Evolutionary conservation across 2,329 filamentous ascomycete genomes (phyloP).

Genomic region (Aotearoamyces nothofagi): DNA sequence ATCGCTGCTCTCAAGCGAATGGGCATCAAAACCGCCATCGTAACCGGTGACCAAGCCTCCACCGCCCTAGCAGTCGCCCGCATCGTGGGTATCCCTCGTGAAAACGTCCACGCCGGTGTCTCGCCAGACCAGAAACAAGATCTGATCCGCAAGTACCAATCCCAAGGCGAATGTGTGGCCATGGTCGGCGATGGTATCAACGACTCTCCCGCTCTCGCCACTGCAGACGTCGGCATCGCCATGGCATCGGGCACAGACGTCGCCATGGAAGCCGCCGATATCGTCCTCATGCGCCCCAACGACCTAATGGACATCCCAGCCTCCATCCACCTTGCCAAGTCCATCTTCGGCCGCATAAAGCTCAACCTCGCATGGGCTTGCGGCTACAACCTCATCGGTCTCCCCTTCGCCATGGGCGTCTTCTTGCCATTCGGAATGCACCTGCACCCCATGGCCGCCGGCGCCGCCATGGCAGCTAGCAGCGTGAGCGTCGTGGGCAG

Average conservation of each 20-base stretch:
- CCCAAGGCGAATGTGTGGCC: slow-evolving; percentile 61
- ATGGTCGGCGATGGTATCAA: slow-evolving; percentile 99
- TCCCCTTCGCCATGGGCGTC: slow-evolving; percentile 94
- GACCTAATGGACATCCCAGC: slow-evolving; percentile 89
- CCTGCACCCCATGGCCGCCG: slow-evolving; percentile 86
- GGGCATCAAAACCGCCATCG: slow-evolving; percentile 76
- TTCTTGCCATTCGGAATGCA: slow-evolving; percentile 81
- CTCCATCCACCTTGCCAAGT: slow-evolving; percentile 63
- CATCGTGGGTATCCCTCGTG: slow-evolving; percentile 62
- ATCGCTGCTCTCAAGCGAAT: slow-evolving; percentile 72
- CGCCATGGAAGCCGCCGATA: slow-evolving; percentile 90
- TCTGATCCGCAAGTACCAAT: slow-evolving; percentile 67
- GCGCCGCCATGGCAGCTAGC: slow-evolving; percentile 82
- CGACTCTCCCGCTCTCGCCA: slow-evolving; percentile 87
- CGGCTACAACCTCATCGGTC: slow-evolving; percentile 77
- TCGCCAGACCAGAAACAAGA: slow-evolving; percentile 82
- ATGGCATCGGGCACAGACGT: slow-evolving; percentile 90
- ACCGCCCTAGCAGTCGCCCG: slow-evolving; percentile 75
- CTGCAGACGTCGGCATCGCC: slow-evolving; percentile 83
- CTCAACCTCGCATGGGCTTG: slow-evolving; percentile 88
- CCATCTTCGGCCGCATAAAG: slow-evolving; percentile 87
- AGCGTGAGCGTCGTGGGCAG: slow-evolving; percentile 82
- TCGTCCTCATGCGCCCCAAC: slow-evolving; percentile 88
- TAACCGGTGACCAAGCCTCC: slow-evolving; percentile 80
- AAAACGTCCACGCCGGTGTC: slow-evolving; percentile 73